Percentiles rank a stretch among this genome's conserved stretches.
Conservation (phyloP, 305 asterid species). For the Nicotiana rustica region DNA sequence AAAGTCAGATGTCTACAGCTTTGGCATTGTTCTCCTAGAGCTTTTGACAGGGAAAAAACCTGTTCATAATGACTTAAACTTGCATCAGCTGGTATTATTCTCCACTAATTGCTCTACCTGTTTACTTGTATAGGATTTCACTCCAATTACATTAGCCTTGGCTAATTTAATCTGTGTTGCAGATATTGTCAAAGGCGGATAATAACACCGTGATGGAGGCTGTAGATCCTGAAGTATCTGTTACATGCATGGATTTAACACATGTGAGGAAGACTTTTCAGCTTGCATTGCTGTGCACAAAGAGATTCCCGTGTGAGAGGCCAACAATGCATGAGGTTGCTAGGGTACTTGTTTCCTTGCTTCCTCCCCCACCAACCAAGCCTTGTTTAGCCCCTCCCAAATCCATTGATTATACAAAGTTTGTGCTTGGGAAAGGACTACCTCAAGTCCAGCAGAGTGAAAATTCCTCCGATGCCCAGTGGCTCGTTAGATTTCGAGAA, state of each 20-base stretch:
- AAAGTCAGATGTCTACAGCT: slow-evolving; percentile 97
- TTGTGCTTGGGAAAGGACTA: slow-evolving; percentile 62
- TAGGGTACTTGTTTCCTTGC: slow-evolving; percentile 70
- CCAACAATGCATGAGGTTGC: slow-evolving; percentile 95
- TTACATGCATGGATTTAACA: slow-evolving; percentile 76
- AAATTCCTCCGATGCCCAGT: slow-evolving; percentile 81
- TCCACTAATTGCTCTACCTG: not conserved
- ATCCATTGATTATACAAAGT: slow-evolving; percentile 60
- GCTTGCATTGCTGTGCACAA: slow-evolving; percentile 92
- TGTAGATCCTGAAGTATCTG: slow-evolving; percentile 88
- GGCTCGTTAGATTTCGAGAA: slow-evolving; percentile 89
- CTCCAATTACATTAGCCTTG: not conserved
- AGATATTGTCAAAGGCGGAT: slow-evolving; percentile 89
- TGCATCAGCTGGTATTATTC: slow-evolving; percentile 84
- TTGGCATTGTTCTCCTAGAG: slow-evolving; percentile 94
- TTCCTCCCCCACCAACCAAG: slow-evolving; percentile 67
- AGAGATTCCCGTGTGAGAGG: slow-evolving; percentile 70
- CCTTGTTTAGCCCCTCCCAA: slow-evolving; percentile 48
- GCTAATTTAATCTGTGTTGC: slow-evolving; percentile 9
- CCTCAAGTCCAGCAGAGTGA: slow-evolving; percentile 47
- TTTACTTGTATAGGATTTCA: not conserved
- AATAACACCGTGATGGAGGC: slow-evolving; percentile 89
- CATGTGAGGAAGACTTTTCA: slow-evolving; percentile 85
- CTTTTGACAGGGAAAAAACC: slow-evolving; percentile 94
- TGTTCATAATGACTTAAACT: slow-evolving; percentile 80